Base-by-base conservation (phyloP, 257 asterid genomes). In the Fraxinus cuspidata region DNA sequence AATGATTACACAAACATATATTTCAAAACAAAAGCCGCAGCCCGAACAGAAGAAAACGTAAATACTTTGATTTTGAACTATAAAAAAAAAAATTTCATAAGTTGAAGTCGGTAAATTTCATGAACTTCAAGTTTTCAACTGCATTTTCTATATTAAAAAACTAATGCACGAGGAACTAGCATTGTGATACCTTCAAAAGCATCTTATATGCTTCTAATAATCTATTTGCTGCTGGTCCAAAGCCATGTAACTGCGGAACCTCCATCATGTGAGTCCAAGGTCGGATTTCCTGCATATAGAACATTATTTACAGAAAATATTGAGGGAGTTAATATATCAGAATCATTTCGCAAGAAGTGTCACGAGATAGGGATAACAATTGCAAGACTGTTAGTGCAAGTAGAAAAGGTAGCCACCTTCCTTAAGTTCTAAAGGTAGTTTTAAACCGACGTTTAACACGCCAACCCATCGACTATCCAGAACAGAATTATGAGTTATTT, bases 201-300 rank as follows among this genome's bases (percentile, higher is more conserved):
- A 93, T 91, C 81, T 91, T 95, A 82, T 95, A 95, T 34, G 99
- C 99, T 87, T 95, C 99, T 86, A 94, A 76, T 85, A 94, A 85
- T 83, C 97, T 85, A 85, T 92, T 89, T 72, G 99, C 99, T 78
- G 99, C 97, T 53, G 97, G 99, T 76, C 99, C 99, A 84, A 94
- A 94, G 70, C 99, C 99, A 88, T 94, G 99, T 84, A 94, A 84
- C 81, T 94, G 97, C n/a, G 99, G 99, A 51, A 94, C 99, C 91
- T 94, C 99, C 99, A 92, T 94, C 99, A 92, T 94, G 85, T 94
- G 99, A 25, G 97, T 94, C 97, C 99, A 94, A 58, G 99, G 99
- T 81, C 98, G 98, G 69, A 93, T 93, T 89, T 95, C 99, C 99
- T 95, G 76, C 71, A 80, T 74, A 77, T 49, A 32, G 68, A 72